These are phyloP conservation scores for Arabis hirsuta DNA, from an alignment of 345 rosid species.

Conservation along the genomic window DNA sequence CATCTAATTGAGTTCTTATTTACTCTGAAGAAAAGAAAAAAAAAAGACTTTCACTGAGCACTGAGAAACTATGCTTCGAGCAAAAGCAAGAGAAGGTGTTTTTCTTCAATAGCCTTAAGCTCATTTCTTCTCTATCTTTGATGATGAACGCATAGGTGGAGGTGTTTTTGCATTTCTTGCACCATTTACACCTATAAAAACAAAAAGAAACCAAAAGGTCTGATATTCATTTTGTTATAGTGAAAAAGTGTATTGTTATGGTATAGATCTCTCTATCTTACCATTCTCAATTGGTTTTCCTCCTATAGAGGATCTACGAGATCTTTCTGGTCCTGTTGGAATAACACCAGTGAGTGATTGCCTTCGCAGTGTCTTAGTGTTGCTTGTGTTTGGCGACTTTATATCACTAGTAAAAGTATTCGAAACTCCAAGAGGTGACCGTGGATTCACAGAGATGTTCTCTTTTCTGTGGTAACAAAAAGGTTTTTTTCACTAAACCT, in stretches of 20 bases:
- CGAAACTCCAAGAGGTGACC: constrained; percentile 48
- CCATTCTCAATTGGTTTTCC: constrained; percentile 62
- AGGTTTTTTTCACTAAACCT: neutral
- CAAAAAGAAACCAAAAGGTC: neutral
- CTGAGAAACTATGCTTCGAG: constrained; percentile 51
- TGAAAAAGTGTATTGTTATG: constrained; percentile 6
- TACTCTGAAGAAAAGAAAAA: constrained; percentile 26
- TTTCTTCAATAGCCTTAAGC: constrained; percentile 36
- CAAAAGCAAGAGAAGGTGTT: constrained; percentile 48
- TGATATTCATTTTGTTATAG: constrained; percentile 8
- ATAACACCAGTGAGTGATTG: constrained; percentile 74
- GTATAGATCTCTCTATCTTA: constrained; percentile 44
- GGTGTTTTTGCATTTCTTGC: constrained; percentile 76
- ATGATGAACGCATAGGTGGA: constrained; percentile 61
- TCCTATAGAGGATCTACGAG: constrained; percentile 82
- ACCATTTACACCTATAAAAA: constrained; percentile 47
- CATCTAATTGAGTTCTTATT: constrained; percentile 40
- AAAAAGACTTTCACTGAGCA: neutral
- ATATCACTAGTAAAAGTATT: constrained; percentile 35
- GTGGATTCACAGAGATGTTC: constrained; percentile 47
- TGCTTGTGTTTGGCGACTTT: constrained; percentile 54
- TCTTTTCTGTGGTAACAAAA: constrained; percentile 32
- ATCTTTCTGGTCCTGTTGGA: constrained; percentile 50
- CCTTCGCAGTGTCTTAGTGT: constrained; percentile 62
- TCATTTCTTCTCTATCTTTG: constrained; percentile 55